A percentile compares a stretch with the other conserved stretches of the same genome.
phyloP scores from a whole-genome alignment of 495 filamentous ascomycete genomes.

The Acidomyces sp. region DNA sequence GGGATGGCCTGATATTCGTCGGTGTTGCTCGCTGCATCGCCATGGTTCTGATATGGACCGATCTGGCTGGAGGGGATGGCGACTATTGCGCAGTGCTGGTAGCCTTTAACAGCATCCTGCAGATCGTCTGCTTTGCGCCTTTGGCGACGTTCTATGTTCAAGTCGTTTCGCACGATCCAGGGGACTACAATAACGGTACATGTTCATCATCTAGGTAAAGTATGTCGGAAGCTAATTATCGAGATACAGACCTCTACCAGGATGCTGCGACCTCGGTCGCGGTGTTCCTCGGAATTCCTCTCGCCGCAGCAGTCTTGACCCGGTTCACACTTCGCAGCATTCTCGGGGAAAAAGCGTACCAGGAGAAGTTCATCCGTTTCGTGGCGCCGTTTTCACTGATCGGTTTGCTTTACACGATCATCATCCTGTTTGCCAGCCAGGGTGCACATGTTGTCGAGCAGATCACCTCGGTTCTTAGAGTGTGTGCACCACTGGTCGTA shows the following conservation, averaged over 20 bases:
- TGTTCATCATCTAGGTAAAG: too few species aligned
- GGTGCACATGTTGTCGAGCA: conserved; percentile 27
- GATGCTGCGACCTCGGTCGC: conserved; percentile 28
- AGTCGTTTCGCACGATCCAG: conserved; percentile 23
- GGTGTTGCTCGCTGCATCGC: conserved; percentile 31
- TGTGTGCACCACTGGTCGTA: conserved; percentile 29
- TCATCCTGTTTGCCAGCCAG: conserved; percentile 29
- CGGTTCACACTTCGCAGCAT: conserved; percentile 19
- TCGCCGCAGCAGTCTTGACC: conserved; percentile 28
- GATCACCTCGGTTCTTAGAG: conserved; percentile 29
- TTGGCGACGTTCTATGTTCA: conserved; percentile 29
- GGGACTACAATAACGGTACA: conserved; percentile 6
- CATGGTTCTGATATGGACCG: conserved; percentile 32
- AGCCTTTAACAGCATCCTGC: conserved; percentile 29
- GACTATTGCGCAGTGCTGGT: conserved; percentile 32
- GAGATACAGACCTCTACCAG: conserved; percentile 17
- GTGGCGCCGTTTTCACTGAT: conserved; percentile 27
- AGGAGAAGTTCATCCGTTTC: conserved; percentile 26
- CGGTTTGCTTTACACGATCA: conserved; percentile 31
- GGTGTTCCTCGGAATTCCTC: conserved; percentile 29
- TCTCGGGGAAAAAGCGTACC: conserved; percentile 24
- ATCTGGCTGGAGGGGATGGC: conserved; percentile 27
- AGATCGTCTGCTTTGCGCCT: conserved; percentile 31
- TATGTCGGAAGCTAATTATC: too few species aligned
- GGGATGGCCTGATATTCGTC: conserved; percentile 31